Conservation (phyloP, 1,284 basidiomycete species). For the Cerrena zonata region DNA sequence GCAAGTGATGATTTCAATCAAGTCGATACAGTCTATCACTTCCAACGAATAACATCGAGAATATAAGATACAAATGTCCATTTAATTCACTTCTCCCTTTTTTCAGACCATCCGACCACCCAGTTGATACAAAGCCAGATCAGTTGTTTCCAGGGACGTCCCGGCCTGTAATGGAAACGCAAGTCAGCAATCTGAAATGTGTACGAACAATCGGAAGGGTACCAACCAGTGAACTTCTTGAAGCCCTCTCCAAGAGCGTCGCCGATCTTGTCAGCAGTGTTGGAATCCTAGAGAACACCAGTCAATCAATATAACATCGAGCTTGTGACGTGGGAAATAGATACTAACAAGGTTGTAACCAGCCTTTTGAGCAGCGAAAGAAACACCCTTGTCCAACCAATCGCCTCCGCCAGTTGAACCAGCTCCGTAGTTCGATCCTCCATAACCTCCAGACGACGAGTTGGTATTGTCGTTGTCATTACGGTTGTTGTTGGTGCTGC, state of each 20-base stretch:
- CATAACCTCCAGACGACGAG: slow-evolving; percentile 8
- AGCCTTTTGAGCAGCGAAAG: slow-evolving; percentile 36
- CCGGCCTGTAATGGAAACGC: no score
- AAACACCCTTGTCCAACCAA: slow-evolving; percentile 38
- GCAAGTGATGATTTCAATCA: no score
- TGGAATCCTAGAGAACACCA: slow-evolving; percentile 20
- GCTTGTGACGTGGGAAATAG: background rate
- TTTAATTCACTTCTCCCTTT: no score
- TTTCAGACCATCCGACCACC: no score
- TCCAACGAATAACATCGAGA: no score
- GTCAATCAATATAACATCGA: background rate
- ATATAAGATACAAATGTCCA: no score
- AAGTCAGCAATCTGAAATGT: no score
- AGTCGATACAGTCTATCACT: no score
- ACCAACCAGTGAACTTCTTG: slow-evolving; percentile 28
- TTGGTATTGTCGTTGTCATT: slow-evolving; percentile 13
- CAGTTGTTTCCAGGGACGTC: no score
- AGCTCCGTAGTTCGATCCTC: slow-evolving; percentile 13
- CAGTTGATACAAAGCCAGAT: no score
- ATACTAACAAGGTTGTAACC: slow-evolving; percentile 45
- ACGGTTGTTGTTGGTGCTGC: slow-evolving; percentile 14
- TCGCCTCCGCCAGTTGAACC: slow-evolving; percentile 20
- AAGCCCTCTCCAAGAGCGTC: slow-evolving; percentile 32
- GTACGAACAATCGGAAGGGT: no score
- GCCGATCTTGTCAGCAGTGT: slow-evolving; percentile 34